Conservation (phyloP, 495 filamentous ascomycete genomes). For the Aspergillus homomorphus region DNA sequence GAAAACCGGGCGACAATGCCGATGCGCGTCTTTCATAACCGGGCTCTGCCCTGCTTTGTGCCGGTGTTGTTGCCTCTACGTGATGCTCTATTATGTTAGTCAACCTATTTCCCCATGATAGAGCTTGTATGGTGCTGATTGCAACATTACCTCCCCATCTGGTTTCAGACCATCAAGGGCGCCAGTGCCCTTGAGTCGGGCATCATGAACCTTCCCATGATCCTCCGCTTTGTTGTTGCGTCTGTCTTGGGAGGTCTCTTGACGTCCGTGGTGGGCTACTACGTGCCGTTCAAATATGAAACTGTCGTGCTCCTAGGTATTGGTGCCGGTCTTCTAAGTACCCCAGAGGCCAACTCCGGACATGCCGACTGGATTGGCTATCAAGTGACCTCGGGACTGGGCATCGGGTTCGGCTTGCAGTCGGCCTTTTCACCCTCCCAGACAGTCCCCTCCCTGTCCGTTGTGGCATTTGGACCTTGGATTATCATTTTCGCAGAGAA, state of each 20-base stretch:
- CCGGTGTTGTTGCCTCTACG: slow-evolving; percentile 42
- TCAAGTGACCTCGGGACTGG: slow-evolving; percentile 12
- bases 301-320: slow-evolving; percentile 50
- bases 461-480: slow-evolving; percentile 61
- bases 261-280: slow-evolving; percentile 27
- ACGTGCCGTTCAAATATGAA: slow-evolving; percentile 56
- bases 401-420: slow-evolving; percentile 26
- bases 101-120: slow-evolving; percentile 39
- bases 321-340: slow-evolving; percentile 51
- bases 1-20: slow-evolving; percentile 56
- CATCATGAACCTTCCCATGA: slow-evolving; percentile 27
- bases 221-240: slow-evolving; percentile 20
- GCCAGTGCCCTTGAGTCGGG: slow-evolving; percentile 30
- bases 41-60: slow-evolving; percentile 66
- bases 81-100: neutral
- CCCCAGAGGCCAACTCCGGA: too few relatives aligned
- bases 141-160: slow-evolving; percentile 30
- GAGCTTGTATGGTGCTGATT: slow-evolving; percentile 37
- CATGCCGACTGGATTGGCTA: too few relatives aligned
- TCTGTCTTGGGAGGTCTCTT: slow-evolving; percentile 20
- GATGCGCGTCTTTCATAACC: slow-evolving; percentile 56
- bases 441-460: slow-evolving; percentile 54
- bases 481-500: slow-evolving; percentile 64
- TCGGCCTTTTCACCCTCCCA: slow-evolving; percentile 57
- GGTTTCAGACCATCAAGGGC: slow-evolving; percentile 36